Evolutionary conservation across 2,329 filamentous ascomycete species (phyloP), one percentile per base, ranked within the genome.

Genomic region (Trichoderma sp.): DNA sequence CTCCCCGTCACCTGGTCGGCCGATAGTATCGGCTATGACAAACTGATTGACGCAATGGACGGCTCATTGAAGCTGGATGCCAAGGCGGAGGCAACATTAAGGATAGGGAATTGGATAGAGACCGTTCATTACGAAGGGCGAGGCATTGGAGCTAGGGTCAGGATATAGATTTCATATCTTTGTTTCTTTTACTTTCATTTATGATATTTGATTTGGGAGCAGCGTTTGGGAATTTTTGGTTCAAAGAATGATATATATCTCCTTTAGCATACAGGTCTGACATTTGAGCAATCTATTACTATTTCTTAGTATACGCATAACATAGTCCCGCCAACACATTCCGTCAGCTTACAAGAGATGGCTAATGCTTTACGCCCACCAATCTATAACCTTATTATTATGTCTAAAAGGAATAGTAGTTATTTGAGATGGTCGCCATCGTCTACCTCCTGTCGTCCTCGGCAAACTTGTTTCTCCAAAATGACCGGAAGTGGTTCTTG

Each of bases 1-100:
- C 82, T 99, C 59, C 95, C 96, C 0, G 96, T 98, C 1, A 88
- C 93, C 56, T 96, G 95, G 93, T 92, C 91, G 41, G 82, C 95
- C 21, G 92, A 91, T 16, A 92, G 91, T 16, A 91, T 97, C 12
- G 97, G 96, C 2, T 97, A 96, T 79, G 94, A 95, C 56, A 94
- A 94, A 71, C 87, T 98, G 16, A 90, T 88, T 79, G 91, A 92
- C 79, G 96, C 96, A 12, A 83, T 98, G 0, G 96, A 96, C 1
- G 95, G 96, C 0, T 88, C 87, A 29, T 83, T 98, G 78, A 93
- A 93, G 83, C 84, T 98, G 76, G 93, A 95, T 83, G 94, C 95
- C 1, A 87, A 88, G 79, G 97, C 95, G 1, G 87, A 91, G 59
- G 93, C 98, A 1, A 92, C 91, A 1, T 87, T 98, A 6, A 88